Conservation (phyloP, 2,329 filamentous ascomycete species). For the Septoria linicola region DNA sequence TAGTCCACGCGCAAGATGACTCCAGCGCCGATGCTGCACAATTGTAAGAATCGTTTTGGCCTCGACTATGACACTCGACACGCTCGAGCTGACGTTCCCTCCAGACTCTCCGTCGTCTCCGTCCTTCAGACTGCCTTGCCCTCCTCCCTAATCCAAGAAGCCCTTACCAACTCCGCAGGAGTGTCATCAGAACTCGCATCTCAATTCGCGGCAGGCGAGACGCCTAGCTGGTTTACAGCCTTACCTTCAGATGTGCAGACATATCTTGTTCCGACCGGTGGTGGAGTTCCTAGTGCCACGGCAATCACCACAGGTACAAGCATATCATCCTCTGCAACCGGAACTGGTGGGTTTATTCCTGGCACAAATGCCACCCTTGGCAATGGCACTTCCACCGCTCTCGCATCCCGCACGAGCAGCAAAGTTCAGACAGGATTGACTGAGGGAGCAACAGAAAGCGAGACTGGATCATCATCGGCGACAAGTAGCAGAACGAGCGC, state of each 20-base stretch:
- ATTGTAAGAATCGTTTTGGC: too few species aligned
- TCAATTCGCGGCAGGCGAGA: conserved; percentile 45
- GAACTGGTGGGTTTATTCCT: conserved; percentile 1
- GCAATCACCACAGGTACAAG: conserved; percentile 14
- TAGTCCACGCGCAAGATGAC: too few species aligned
- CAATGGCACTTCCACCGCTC: conserved; percentile 5
- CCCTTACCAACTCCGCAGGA: conserved; percentile 44
- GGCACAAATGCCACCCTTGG: conserved; percentile 4
- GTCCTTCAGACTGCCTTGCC: conserved; percentile 49
- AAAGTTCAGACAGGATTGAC: neutral
- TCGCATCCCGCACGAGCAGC: neutral
- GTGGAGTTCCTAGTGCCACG: conserved; percentile 26
- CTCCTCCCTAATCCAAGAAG: conserved; percentile 41
- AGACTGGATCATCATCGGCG: conserved; percentile 17
- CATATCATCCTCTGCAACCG: neutral
- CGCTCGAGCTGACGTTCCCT: neutral
- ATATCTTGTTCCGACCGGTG: conserved; percentile 39
- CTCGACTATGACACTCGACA: too few species aligned
- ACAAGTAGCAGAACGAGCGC: conserved; percentile 48
- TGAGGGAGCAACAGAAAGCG: neutral
- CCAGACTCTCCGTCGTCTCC: conserved; percentile 41
- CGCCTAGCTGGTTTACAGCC: conserved; percentile 47
- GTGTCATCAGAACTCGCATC: conserved; percentile 45
- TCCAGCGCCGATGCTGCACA: too few species aligned
- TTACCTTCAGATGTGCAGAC: conserved; percentile 48